Evolutionary conservation across 1,284 basidiomycete genomes (phyloP), one percentile per base, ranked within the genome.

Genomic region (Ustanciosporium gigantosporum): DNA sequence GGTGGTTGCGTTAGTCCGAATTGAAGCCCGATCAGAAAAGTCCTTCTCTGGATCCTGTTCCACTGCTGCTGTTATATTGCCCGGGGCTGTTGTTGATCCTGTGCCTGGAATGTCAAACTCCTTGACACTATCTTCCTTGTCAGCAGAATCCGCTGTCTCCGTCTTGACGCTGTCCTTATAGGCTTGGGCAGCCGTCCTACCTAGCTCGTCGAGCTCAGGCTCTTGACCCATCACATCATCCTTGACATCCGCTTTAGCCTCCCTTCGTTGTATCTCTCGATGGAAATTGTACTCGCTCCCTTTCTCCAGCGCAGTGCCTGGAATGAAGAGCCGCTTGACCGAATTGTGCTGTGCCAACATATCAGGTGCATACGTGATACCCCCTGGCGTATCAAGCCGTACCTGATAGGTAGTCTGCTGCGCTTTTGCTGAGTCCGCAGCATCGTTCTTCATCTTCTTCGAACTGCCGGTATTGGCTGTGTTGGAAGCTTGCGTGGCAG

Each of bases 321-420:
- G 67, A 25, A 70, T 53, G 36, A 77, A 77, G 17, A 74, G 50
- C 1, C 74, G 58, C 39, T 72, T 72, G 23, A 43, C 41, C 27
- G 57, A 56, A 36, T 73, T 76, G 51, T 77, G 74, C 31, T 65
- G 57, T 8, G 51, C 48, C 5, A 66, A 40, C 15, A 49, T 40
- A 48, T 73, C 73, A 0, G 74, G 74, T 1, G 70, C 72, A 35
- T 73, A 73, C 9, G 73, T 59, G 22, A 74, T 47, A n/a, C 72
- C 73, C 15, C 64, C 71, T 0, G 74, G 74, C 4, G 55, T 64
- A 21, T 77, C 74, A n/a, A 74, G 57, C 11, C 74, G 59, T 17
- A 76, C 51, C 34, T 74, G 65, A 16, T 56, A 61, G 7, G 47
- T 36, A 3, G 57, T 46, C 21, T 47, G 41, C 31, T 59, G 22